Percentiles rank a stretch among this genome's conserved stretches.
These are phyloP conservation scores for Sarocladium kiliense DNA, from an alignment of 2,329 filamentous ascomycete genomes.

Conservation along the genomic window DNA sequence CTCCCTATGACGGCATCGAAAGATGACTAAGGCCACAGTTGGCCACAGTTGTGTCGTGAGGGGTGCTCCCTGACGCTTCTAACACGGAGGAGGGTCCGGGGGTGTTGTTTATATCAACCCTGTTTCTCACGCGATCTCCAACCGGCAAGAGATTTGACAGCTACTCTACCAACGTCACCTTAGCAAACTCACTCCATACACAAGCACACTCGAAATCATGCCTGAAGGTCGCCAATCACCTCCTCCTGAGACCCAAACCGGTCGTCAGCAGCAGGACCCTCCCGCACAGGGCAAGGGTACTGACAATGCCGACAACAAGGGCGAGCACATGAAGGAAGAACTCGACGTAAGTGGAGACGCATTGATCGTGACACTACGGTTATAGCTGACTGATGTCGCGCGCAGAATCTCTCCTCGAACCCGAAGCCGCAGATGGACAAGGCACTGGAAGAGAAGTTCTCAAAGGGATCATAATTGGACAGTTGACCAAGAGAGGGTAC, in stretches of 20 bases:
- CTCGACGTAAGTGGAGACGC: conserved; percentile 35
- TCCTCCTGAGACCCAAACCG: conserved; percentile 61
- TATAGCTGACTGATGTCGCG: conserved; percentile 7
- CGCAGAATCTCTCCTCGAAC: conserved; percentile 55
- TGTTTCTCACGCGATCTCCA: not conserved
- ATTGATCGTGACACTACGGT: not conserved
- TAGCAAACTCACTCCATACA: not conserved
- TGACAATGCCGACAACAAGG: conserved; percentile 49
- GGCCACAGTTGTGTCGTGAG: not conserved
- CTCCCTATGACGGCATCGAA: conserved; percentile 3
- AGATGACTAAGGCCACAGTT: not conserved
- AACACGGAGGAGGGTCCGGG: not conserved
- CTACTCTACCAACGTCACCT: no score
- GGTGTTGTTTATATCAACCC: not conserved
- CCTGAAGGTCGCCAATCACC: conserved; percentile 76
- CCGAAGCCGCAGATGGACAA: conserved; percentile 61
- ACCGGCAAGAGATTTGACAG: not conserved
- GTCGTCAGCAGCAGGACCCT: conserved; percentile 55
- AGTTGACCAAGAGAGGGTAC: no score
- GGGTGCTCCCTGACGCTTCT: not conserved
- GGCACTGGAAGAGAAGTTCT: conserved; percentile 53
- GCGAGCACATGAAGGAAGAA: conserved; percentile 45
- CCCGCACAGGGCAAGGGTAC: conserved; percentile 54
- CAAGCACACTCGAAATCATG: conserved; percentile 44
- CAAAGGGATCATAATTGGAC: conserved; percentile 35